Base-by-base conservation (phyloP, 805 yeast genomes). In the Lipomyces anomalus region DNA sequence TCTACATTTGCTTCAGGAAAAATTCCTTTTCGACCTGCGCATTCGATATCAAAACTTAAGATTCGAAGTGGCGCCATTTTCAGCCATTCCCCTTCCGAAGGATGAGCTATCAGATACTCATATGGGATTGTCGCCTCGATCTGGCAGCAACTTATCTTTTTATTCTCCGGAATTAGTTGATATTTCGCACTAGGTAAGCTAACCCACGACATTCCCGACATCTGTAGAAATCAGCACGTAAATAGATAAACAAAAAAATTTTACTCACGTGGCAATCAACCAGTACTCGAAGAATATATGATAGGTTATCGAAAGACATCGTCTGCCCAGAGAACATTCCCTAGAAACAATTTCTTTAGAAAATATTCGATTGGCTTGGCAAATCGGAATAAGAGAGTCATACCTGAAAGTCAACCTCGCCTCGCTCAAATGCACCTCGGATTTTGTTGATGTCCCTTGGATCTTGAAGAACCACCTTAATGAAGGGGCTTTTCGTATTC, bases 1-100 rank as follows among this genome's bases (percentile, higher is more conserved):
- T 92, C 99, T 38, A 78, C 75, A 50, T 84, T 84, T 1, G 99
- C 82, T 61, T 92, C 98, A 1, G 99, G 98, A 64, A 92, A 92
- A 9, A 92, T 76, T 43, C 98, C 98, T 54, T 86, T 84, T 66
- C 99, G 78, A 37, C 98, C 98, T 2, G 98, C 92, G 74, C 99
- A 92, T 66, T 92, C 99, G 50, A 92, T 92, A 72, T 92, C 99
- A 64, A 92, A 90, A 7, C 97, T 88, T 55, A 92, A 70, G 40
- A 92, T 80, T 59, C 99, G 81, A 48, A 92, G 71, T 0, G 98
- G 98, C 1, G 98, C 97, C 68, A 84, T 82, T 55, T 80, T 82
- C 29, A 87, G 75, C 89, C 94, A 94, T 50, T 89, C 88, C 3
- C 95, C 97, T 61, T 90, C 97, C 0, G 96, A 75, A 1, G 87